Evolutionary conservation across 305 asterid species (phyloP).

Genomic region (Nicotiana rustica): DNA sequence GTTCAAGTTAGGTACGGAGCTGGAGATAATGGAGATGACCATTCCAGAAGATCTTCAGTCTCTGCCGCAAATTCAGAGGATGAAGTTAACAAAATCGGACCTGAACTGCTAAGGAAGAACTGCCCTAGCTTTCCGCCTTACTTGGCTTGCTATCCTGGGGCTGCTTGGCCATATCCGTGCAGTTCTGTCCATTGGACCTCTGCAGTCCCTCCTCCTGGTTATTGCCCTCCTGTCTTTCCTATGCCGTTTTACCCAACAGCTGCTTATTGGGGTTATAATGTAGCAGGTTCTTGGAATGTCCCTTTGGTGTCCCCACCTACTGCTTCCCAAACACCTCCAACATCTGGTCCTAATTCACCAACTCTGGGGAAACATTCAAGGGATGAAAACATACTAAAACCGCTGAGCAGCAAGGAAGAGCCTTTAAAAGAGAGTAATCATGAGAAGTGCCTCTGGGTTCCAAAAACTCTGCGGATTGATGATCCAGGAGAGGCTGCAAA

Average conservation of each 20-base stretch:
- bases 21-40: slow-evolving; percentile 55
- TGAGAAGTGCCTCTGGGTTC: slow-evolving; percentile 72
- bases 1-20: slow-evolving; percentile 42
- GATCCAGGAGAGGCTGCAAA: slow-evolving; percentile 82
- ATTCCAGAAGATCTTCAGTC: slow-evolving; percentile 51
- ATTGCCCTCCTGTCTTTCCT: slow-evolving; percentile 61
- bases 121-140: slow-evolving; percentile 58
- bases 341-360: slow-evolving; percentile 61
- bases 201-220: slow-evolving; percentile 49
- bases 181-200: slow-evolving; percentile 61
- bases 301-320: slow-evolving; percentile 58
- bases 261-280: slow-evolving; percentile 55
- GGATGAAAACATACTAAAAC: slow-evolving; percentile 57
- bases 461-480: slow-evolving; percentile 71
- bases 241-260: slow-evolving; percentile 58
- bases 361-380: slow-evolving; percentile 85
- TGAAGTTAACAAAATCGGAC: slow-evolving; percentile 40
- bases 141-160: slow-evolving; percentile 62
- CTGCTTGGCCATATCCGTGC: slow-evolving; percentile 82
- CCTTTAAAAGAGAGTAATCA: slow-evolving; percentile 47
- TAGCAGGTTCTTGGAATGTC: slow-evolving; percentile 58
- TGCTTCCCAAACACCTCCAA: slow-evolving; percentile 41
- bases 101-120: slow-evolving; percentile 49
- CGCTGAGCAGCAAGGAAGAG: slow-evolving; percentile 37
- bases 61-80: slow-evolving; percentile 54